Evolutionary conservation across 164 flowering plant genomes (phyloP).

Genomic region (Stephania cephalantha): DNA sequence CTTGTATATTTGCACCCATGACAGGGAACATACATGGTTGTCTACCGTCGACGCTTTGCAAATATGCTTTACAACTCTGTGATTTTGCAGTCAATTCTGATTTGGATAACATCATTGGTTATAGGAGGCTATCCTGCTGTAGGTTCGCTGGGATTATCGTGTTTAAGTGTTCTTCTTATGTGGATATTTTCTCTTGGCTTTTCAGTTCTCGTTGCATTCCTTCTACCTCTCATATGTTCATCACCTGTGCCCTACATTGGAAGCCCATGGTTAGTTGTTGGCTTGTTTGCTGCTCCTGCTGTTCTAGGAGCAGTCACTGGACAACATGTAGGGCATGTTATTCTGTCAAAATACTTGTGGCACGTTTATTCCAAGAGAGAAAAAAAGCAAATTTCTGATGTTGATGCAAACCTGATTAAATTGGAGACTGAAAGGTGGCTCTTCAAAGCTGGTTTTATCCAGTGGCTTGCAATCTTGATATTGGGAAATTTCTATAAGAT

Average conservation of each 20-base stretch:
- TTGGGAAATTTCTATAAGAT: conserved; percentile 60
- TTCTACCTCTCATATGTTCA: conserved; percentile 54
- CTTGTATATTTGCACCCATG: conserved; percentile 10
- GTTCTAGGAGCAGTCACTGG: conserved; percentile 83
- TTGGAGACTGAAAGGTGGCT: conserved; percentile 96
- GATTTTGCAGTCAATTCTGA: conserved; percentile 60
- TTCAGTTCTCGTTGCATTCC: conserved; percentile 52
- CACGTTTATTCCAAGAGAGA: conserved; percentile 33
- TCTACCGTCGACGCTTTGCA: conserved; percentile 63
- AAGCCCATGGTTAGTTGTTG: conserved; percentile 72
- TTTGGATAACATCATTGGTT: conserved; percentile 63
- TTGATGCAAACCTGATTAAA: conserved; percentile 41
- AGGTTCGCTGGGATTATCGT: conserved; percentile 55
- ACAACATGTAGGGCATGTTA: conserved; percentile 64
- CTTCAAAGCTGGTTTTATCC: conserved; percentile 75
- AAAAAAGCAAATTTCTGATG: conserved; percentile 19
- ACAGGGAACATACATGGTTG: conserved; percentile 87
- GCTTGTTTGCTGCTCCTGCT: conserved; percentile 85
- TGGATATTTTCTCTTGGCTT: conserved; percentile 70
- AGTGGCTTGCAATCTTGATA: conserved; percentile 70
- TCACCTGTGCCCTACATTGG: conserved; percentile 77
- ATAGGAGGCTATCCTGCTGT: conserved; percentile 80
- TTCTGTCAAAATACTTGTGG: conserved; percentile 48
- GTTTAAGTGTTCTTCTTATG: conserved; percentile 58
- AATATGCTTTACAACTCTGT: conserved; percentile 77